A percentile compares a stretch with the other conserved stretches of the same genome.
Conservation (phyloP, 306 rosid genomes). For the Castanea crenata region DNA sequence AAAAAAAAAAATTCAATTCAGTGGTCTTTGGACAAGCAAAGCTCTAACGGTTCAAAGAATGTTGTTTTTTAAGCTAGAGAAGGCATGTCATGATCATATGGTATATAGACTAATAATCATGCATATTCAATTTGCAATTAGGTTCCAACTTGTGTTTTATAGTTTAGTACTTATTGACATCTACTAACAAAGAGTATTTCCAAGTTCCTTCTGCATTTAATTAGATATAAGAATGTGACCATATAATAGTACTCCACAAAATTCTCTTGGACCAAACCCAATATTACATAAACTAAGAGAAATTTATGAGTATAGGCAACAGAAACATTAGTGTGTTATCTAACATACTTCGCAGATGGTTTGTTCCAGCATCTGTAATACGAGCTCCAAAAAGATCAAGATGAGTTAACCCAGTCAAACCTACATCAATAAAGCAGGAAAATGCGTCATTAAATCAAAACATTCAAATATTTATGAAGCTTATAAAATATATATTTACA, state of each 20-base stretch:
- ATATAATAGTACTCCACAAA: background rate
- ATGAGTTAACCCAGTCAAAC: constrained; percentile 79
- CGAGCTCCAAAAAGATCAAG: constrained; percentile 95
- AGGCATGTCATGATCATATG: background rate
- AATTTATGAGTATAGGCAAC: background rate
- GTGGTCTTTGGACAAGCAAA: background rate
- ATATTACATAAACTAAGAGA: background rate
- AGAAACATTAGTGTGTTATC: background rate
- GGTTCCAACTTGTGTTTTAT: background rate
- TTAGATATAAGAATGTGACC: background rate
- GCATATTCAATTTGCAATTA: background rate
- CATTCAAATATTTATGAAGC: background rate
- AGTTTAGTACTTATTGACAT: background rate
- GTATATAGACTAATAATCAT: background rate
- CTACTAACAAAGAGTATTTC: background rate
- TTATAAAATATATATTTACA: no score
- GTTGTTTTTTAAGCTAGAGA: background rate
- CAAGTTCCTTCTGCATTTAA: background rate
- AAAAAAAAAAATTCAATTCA: background rate
- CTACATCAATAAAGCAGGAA: constrained; percentile 42
- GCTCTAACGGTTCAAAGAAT: constrained; percentile 2
- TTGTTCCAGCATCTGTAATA: constrained; percentile 82
- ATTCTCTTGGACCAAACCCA: background rate
- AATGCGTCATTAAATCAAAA: background rate
- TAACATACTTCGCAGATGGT: constrained; percentile 65